Base-by-base conservation (phyloP, 2,329 filamentous ascomycete species). In the Kalmusia sp. region DNA sequence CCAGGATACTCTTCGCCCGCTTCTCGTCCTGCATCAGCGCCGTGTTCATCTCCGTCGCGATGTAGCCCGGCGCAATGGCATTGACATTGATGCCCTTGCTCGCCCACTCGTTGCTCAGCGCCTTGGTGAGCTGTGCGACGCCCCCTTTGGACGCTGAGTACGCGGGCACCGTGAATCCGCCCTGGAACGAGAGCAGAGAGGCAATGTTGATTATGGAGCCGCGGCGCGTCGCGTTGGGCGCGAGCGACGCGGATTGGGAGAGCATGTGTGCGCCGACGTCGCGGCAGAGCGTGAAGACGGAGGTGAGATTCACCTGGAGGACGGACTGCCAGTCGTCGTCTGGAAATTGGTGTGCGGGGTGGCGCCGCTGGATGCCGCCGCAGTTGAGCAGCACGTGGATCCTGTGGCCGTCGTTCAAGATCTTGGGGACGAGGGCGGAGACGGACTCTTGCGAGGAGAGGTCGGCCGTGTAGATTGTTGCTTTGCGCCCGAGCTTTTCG, bases 31-130 rank as follows among this genome's bases (percentile, higher is more conserved):
- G 84, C 37, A 96, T 84, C 67, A 97, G 76, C 2, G 92, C 92
- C 61, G 82, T 83, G 72, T 96, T 97, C 93, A 96, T 96, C 55
- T 96, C 92, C n/a, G 92, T 96, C 44, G 85, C 90, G 64, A 96
- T 91, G 74, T 96, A 96, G 0, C 92, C 92, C 0, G 92, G 92
- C 2, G 92, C 92, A 68, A 96, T 91, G 6, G 89, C 91, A 73
- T 96, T 96, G 34, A 96, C 92, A 1, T 84, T 91, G 57, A 96
- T 83, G 2, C 92, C 92, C 67, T 86, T 83, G n/a, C 80, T 74
- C 0, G 87, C 86, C 92, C 92, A 96, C 77, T 96, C 91, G 70
- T 96, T 96, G 40, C 87, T 87, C 52, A 96, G 80, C 22, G 88
- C 88, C 78, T 95, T 96, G 46, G 91, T 96, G 54, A 96, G 76